These are phyloP conservation scores for Pezicula radicicola DNA, from an alignment of 2,329 filamentous ascomycete genomes.

Conservation along the genomic window DNA sequence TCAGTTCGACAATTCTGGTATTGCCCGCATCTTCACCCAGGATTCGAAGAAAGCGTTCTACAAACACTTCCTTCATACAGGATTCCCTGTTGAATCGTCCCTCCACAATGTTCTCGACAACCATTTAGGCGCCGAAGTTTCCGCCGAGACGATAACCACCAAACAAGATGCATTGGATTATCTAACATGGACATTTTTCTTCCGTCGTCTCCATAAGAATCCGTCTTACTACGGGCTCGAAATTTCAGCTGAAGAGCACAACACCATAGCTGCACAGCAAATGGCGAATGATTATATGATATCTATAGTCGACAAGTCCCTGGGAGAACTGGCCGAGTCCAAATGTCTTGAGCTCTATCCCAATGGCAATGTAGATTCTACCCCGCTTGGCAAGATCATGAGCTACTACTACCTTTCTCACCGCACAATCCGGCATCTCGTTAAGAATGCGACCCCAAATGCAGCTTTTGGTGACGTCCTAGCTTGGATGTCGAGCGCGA, in stretches of 20 bases:
- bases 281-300: slow-evolving; percentile 95
- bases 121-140: slow-evolving; percentile 92
- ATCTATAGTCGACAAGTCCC: slow-evolving; percentile 82
- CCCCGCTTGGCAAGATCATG: slow-evolving; percentile 95
- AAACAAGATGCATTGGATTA: slow-evolving; percentile 98
- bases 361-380: slow-evolving; percentile 87
- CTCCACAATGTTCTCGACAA: slow-evolving; percentile 96
- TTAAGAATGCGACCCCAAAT: slow-evolving; percentile 69
- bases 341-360: slow-evolving; percentile 79
- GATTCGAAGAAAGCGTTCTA: slow-evolving; percentile 99
- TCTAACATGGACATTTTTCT: slow-evolving; percentile 99
- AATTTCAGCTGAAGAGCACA: slow-evolving; percentile 89
- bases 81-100: slow-evolving; percentile 95
- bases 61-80: slow-evolving; percentile 97
- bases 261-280: slow-evolving; percentile 78
- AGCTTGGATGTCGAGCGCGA: slow-evolving; percentile 88
- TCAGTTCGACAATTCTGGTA: slow-evolving; percentile 93
- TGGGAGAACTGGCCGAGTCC: slow-evolving; percentile 78
- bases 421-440: slow-evolving; percentile 85
- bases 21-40: slow-evolving; percentile 96
- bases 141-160: slow-evolving; percentile 85
- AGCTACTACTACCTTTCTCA: slow-evolving; percentile 98
- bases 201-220: slow-evolving; percentile 94
- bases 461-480: slow-evolving; percentile 80
- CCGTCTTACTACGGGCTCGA: slow-evolving; percentile 96